Percentiles rank a stretch among this genome's conserved stretches.
These are phyloP conservation scores for Chaetoceros muelleri DNA, from an alignment of 108 stramenopile genomes.

Conservation along the genomic window DNA sequence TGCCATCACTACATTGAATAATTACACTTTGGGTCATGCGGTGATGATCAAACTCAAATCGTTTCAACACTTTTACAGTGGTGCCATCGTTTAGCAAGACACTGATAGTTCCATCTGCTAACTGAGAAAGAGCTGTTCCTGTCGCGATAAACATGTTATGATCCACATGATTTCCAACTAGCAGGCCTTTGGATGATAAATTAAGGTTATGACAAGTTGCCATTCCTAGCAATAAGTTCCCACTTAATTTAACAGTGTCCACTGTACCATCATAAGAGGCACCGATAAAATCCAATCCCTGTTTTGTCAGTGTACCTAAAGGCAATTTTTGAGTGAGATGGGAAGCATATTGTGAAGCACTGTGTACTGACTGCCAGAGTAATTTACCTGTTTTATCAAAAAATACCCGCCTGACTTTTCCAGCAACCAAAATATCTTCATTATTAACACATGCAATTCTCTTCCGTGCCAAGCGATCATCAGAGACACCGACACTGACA, in stretches of 20 bases:
- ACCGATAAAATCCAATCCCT: conserved; percentile 48
- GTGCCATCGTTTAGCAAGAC: conserved; percentile 6
- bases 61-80: conserved; percentile 27
- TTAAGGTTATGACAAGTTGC: conserved; percentile 42
- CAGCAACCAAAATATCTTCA: conserved; percentile 60
- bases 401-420: conserved; percentile 58
- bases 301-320: conserved; percentile 66
- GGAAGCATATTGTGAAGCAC: no score
- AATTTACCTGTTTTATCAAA: conserved; percentile 90
- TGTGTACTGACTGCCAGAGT: no score
- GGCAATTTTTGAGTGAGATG: no score
- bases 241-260: neutral
- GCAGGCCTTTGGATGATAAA: conserved; percentile 12
- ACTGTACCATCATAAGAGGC: conserved; percentile 6
- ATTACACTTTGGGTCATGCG: conserved; percentile 58
- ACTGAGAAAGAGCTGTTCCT: neutral
- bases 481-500: conserved; percentile 52
- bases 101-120: neutral
- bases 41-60: conserved; percentile 53
- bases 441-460: conserved; percentile 60
- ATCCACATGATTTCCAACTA: conserved; percentile 54
- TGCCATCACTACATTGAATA: conserved; percentile 17
- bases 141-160: conserved; percentile 30
- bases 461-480: conserved; percentile 34
- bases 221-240: conserved; percentile 23